Base-by-base conservation (phyloP, 305 asterid genomes). In the Ilex paraguariensis region DNA sequence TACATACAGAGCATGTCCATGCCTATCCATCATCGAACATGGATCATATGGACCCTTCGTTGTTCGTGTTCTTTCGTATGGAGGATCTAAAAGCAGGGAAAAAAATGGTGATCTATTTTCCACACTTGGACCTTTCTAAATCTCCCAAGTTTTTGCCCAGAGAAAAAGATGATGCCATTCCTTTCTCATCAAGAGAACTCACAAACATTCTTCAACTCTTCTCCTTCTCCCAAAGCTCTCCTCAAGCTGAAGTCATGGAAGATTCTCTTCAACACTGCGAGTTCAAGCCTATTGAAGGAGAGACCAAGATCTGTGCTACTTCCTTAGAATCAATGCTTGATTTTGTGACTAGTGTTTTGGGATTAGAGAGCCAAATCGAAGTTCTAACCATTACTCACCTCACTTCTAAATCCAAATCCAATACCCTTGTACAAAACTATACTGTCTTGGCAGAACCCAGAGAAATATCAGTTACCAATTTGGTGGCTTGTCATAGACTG, bases 281-380 rank as follows among this genome's bases (percentile, higher is more conserved):
- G 70, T 33, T 70, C 15, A 16, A 57, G 16, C 83, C 87, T 60
- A 81, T 90, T 54, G 58, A 71, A 15, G 88, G 95, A 2, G 94
- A 90, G 73, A 90, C 74, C 54, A 90, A 90, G 71, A 63, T 73
- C 31, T 90, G 97, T 32, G 85, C 95, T 0, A 83, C 95, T 0
- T 85, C 97, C 1, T 63, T 67, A 53, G 90, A 72, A 30, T 79
- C 86, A 1, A 79, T 87, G 90, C 75, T 83, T 13, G 82, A 87
- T 42, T 90, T 82, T 59, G 71, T 83, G 5, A 69, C 40, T 51
- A 7, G n/a, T 5, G 83, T 85, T 30, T 21, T 85, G 0, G 91
- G 81, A 8, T 51, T 66, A 3, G 62, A 58, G 48, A 30, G 30
- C 3, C 64, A 66, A 44, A 61, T 79, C 72, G 39, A 68, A 30